A percentile compares a stretch with the other conserved stretches of the same genome.
Evolutionary conservation across 2,329 filamentous ascomycete species (phyloP).

Genomic region (Colletotrichum spinosum): DNA sequence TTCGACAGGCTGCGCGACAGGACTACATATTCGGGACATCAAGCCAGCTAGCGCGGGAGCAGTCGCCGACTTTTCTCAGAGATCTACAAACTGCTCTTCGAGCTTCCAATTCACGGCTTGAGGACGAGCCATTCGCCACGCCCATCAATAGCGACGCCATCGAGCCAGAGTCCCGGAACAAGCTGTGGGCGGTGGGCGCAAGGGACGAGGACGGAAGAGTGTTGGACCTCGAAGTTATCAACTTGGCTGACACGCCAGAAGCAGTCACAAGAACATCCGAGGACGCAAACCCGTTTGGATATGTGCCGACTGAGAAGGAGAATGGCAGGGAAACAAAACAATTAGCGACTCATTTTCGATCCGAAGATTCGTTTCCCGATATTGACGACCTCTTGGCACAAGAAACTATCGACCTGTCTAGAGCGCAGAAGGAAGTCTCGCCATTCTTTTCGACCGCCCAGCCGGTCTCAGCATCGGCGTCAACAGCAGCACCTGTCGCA

Average conservation of each 20-base stretch:
- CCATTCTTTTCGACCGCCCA: not conserved
- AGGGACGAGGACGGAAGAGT: conserved; percentile 74
- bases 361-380: conserved; percentile 31
- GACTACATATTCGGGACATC: conserved; percentile 88
- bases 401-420: not conserved
- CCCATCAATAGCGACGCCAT: conserved; percentile 52
- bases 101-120: conserved; percentile 62
- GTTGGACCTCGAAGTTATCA: conserved; percentile 71
- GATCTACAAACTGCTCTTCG: conserved; percentile 72
- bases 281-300: conserved; percentile 53
- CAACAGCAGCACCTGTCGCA: not conserved
- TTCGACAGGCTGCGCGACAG: conserved; percentile 74
- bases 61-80: conserved; percentile 74
- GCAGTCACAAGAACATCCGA: conserved; percentile 41
- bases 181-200: conserved; percentile 78
- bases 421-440: not conserved
- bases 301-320: conserved; percentile 34
- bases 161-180: conserved; percentile 47
- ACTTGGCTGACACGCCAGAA: conserved; percentile 62
- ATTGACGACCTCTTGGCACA: conserved; percentile 28
- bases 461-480: no score
- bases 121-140: conserved; percentile 53
- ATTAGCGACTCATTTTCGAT: conserved; percentile 8
- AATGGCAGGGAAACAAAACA: not conserved
- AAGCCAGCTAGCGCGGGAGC: conserved; percentile 81